phyloP scores from a whole-genome alignment of 345 rosid genomes.

The Geranium brycei region DNA sequence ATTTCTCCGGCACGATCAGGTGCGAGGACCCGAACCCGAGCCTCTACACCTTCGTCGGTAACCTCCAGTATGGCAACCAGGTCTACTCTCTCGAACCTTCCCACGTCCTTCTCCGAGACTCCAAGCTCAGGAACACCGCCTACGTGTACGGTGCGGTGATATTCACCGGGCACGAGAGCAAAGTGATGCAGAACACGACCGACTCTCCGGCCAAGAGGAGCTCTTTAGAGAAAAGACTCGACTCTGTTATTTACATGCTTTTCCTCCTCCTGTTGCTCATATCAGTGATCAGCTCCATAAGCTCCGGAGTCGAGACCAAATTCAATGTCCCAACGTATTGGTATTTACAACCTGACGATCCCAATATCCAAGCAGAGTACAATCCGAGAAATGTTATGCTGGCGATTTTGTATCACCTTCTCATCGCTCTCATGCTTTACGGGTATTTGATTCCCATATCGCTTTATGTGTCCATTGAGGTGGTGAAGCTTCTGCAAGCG shows the following conservation, averaged over 20 bases:
- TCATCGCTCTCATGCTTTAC: constrained; percentile 10
- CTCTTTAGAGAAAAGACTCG: constrained; percentile 10
- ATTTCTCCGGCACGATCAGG: constrained; percentile 9
- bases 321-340: neutral
- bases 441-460: constrained; percentile 19
- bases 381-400: neutral
- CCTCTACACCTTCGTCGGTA: constrained; percentile 13
- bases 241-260: constrained; percentile 9
- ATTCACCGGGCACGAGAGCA: constrained; percentile 14
- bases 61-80: constrained; percentile 8
- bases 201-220: constrained; percentile 13
- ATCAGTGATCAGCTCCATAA: constrained; percentile 8
- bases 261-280: constrained; percentile 7
- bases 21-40: constrained; percentile 17
- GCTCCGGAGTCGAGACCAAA: constrained; percentile 6
- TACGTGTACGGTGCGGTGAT: constrained; percentile 13
- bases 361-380: neutral
- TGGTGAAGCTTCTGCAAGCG: constrained; percentile 14
- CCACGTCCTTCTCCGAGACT: constrained; percentile 15
- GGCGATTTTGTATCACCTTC: constrained; percentile 1
- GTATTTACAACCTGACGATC: constrained; percentile 5
- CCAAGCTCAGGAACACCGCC: constrained; percentile 15
- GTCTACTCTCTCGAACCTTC: constrained; percentile 9
- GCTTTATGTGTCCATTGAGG: constrained; percentile 15
- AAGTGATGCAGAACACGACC: constrained; percentile 14